Base-by-base conservation (phyloP, 257 asterid genomes). In the Ocimum tenuiflorum region DNA sequence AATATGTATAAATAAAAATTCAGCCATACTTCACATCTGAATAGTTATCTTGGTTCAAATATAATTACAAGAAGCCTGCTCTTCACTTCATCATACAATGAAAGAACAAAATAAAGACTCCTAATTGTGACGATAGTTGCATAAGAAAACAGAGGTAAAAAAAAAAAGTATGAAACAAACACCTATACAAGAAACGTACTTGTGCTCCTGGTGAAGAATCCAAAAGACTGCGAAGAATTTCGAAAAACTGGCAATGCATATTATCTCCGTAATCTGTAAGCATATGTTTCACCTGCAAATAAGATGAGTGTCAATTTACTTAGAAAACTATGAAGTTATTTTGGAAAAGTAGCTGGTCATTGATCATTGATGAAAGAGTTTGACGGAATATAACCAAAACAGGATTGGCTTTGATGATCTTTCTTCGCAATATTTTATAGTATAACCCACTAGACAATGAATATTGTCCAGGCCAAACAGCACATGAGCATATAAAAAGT, bases 201-300 rank as follows among this genome's bases (percentile, higher is more conserved):
- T 88, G 97, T 18, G 87, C 51, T 71, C 95, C 97, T 70, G 94
- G 77, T 47, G 95, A 45, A 73, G 95, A 75, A 72, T 94, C 99
- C 82, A 94, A 75, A 70, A 94, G 97, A 82, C 83, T 94, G 76
- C 96, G 97, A 70, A 94, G 80, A 78, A 90, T 84, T 81, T 94
- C 97, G 77, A 90, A 82, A 81, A 90, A 94, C 51, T 94, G 99
- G 78, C 97, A 90, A 71, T 91, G 99, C 99, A 90, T 90, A 65
- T 88, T 95, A 73, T 90, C 91, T 67, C 87, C 96, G 71, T 81
- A 94, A 82, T 94, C 99, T 68, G 91, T 78, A 29, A 90, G 80
- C 97, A 90, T 83, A 67, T 89, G 88, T 57, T 83, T 86, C 64
- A 94, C 97, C 99, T 94, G 86, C 60, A 81, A 78, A 54, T 14